Evolutionary conservation across 306 rosid genomes (phyloP), one percentile per base, ranked within the genome.

Genomic region (Senna tora): DNA sequence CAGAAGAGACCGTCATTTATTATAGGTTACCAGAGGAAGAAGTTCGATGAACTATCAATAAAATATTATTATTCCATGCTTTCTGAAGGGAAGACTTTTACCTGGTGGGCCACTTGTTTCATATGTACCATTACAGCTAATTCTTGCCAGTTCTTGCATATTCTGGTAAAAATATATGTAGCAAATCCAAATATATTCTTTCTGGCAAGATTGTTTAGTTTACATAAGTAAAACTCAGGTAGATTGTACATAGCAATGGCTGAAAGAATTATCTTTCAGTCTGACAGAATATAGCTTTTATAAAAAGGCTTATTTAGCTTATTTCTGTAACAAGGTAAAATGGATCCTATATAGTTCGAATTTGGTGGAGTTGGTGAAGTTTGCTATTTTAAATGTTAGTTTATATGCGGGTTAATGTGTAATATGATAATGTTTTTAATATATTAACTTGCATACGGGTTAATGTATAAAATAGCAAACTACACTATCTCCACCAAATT

Each of bases 1-100:
- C 94, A 22, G 85, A 84, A 14, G 91, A 88, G 54, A 65, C 74
- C 1, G 46, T 57, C 5, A 28, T 89, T 39, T 91, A 94, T 80
- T 77, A 82, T 13, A 74, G 72, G 68, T 60, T 78, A 45, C 84
- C 86, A 3, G 80, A 14, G 15, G 89, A 81, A 61, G 85, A 86
- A 61, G 71, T 77, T 66, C 58, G 2, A 59, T 84, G 77, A 74
- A 56, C 77, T 21, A 32, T 72, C 68, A 39, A 34, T 52, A 69
- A 14, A n/a, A 80, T 51, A 64, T 21, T 51, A 64, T 21, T 30
- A 6, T 21, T 25, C 55, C 9, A 4, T 9, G 20, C 64, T 7
- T 22, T 21, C n/a, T n/a, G n/a, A n/a, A n/a, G n/a, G 34, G 32
- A 25, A 16, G 43, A 63, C 4, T 41, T 36, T 61, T 17, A 12